phyloP scores from a whole-genome alignment of 164 flowering plant genomes.

The Akebia trifoliata region DNA sequence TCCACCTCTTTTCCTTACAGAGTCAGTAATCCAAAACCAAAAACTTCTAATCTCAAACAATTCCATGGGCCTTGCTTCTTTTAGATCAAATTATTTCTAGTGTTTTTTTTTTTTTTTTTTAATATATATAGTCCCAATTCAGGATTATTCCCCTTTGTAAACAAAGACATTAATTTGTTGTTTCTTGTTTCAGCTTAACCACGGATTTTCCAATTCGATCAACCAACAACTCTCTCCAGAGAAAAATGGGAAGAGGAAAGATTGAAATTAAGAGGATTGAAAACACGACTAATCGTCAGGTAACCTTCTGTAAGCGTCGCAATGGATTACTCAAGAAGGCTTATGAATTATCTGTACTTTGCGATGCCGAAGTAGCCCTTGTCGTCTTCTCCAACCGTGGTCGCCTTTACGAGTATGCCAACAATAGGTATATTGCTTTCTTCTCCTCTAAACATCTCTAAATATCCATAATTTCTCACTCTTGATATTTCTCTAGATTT shows the following conservation, averaged over 20 bases:
- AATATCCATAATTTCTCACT: background rate
- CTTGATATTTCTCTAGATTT: conserved; percentile 1
- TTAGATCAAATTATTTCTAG: background rate
- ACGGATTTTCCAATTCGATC: conserved; percentile 39
- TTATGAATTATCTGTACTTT: conserved; percentile 71
- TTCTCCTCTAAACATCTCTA: background rate
- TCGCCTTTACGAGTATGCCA: conserved; percentile 75
- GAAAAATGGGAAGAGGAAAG: conserved; percentile 64
- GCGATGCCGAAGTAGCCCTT: conserved; percentile 77
- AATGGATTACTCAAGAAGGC: conserved; percentile 78
- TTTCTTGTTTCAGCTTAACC: conserved; percentile 21
- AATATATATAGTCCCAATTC: background rate
- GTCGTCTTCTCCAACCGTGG: conserved; percentile 82
- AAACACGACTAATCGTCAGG: conserved; percentile 79
- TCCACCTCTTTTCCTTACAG: too few species aligned
- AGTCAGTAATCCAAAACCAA: too few species aligned
- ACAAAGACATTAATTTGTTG: conserved; percentile 7
- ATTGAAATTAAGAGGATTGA: conserved; percentile 84
- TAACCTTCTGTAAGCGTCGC: conserved; percentile 74
- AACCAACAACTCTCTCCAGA: conserved; percentile 28
- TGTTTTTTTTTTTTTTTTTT: conserved; percentile 3
- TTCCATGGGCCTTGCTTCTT: background rate
- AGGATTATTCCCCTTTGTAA: too few species aligned
- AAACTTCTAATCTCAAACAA: background rate
- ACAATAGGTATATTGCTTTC: conserved; percentile 47